Evolutionary conservation across 2,329 filamentous ascomycete species (phyloP).

Genomic region (Saccharata proteae): DNA sequence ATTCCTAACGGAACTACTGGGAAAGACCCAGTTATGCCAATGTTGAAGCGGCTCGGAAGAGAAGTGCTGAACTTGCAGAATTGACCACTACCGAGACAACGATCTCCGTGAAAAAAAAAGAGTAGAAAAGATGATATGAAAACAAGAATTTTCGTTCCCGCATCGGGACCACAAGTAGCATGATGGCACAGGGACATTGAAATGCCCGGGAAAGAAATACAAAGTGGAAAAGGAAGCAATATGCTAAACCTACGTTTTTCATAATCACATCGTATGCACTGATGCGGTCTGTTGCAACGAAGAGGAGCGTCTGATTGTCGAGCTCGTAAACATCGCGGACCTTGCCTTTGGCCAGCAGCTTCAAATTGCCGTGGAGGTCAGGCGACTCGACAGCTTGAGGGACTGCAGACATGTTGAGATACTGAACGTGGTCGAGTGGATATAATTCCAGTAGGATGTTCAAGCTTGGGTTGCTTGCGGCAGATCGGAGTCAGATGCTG

Average conservation of each 20-base stretch:
- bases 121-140: too few relatives aligned
- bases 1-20: too few relatives aligned
- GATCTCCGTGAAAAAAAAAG: too few relatives aligned
- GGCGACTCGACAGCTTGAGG: slow-evolving; percentile 15
- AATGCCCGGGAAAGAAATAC: not conserved
- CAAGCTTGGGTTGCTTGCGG: too few relatives aligned
- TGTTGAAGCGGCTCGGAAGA: too few relatives aligned
- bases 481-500: too few relatives aligned
- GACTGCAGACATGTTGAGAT: slow-evolving; percentile 15
- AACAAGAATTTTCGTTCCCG: too few relatives aligned
- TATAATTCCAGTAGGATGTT: too few relatives aligned
- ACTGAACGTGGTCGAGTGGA: too few relatives aligned
- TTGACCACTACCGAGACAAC: too few relatives aligned
- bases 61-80: too few relatives aligned
- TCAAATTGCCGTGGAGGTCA: slow-evolving; percentile 25
- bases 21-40: too few relatives aligned
- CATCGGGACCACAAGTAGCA: not conserved
- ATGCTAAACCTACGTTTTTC: slow-evolving; percentile 49
- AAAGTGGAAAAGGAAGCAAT: slow-evolving; percentile 1
- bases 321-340: slow-evolving; percentile 72
- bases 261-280: slow-evolving; percentile 92
- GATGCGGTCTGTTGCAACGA: slow-evolving; percentile 80
- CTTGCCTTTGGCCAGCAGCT: slow-evolving; percentile 51
- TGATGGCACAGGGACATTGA: not conserved
- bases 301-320: slow-evolving; percentile 59